phyloP scores from a whole-genome alignment of 805 yeast genomes.

The Zygotorulaspora sp. region DNA sequence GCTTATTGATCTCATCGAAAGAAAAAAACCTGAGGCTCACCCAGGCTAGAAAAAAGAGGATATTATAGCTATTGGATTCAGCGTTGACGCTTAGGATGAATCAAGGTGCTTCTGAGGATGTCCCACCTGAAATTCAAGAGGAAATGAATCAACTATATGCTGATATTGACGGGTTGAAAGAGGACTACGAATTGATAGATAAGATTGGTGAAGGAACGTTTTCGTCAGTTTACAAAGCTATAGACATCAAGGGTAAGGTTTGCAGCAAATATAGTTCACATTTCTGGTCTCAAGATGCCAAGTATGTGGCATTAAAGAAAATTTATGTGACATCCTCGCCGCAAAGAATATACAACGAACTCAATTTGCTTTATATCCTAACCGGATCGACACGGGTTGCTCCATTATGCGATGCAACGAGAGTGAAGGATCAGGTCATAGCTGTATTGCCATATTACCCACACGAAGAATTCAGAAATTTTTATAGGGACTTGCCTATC shows the following conservation, averaged over 20 bases:
- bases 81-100: no score
- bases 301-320: slow-evolving; percentile 79
- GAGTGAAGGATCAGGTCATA: slow-evolving; percentile 86
- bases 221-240: slow-evolving; percentile 61
- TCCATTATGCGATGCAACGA: slow-evolving; percentile 80
- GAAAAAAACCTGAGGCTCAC: slow-evolving; percentile 42
- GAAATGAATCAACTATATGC: slow-evolving; percentile 53
- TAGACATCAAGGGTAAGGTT: slow-evolving; percentile 35
- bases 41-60: no score
- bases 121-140: slow-evolving; percentile 49
- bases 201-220: slow-evolving; percentile 85
- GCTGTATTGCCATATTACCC: slow-evolving; percentile 89
- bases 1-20: slow-evolving; percentile 4
- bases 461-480: slow-evolving; percentile 85
- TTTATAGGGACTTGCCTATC: slow-evolving; percentile 73
- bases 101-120: slow-evolving; percentile 35
- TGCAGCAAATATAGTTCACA: slow-evolving; percentile 27
- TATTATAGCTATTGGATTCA: no score
- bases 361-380: slow-evolving; percentile 65
- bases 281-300: slow-evolving; percentile 35
- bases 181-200: slow-evolving; percentile 34
- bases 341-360: slow-evolving; percentile 81
- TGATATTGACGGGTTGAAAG: slow-evolving; percentile 49
- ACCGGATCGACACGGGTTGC: slow-evolving; percentile 73
- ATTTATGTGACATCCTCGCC: slow-evolving; percentile 96